phyloP scores from a whole-genome alignment of 2,329 filamentous ascomycete species.

The Phialocephala sp. region DNA sequence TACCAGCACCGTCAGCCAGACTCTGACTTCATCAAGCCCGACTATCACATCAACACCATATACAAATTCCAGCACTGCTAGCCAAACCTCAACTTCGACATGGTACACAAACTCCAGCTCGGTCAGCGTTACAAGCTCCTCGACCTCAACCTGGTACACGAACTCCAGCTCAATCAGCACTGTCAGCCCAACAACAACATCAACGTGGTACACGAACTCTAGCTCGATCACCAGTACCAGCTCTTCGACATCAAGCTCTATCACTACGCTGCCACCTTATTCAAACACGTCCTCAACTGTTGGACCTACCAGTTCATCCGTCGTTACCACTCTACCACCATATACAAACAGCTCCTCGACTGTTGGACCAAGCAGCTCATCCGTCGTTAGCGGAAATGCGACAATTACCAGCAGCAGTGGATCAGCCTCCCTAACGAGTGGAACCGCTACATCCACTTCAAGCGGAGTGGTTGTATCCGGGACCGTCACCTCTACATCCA shows the following conservation, averaged over 20 bases:
- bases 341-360: neutral
- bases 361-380: neutral
- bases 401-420: neutral
- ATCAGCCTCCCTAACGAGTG: neutral
- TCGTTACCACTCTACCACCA: neutral
- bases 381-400: neutral
- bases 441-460: conserved; percentile 10
- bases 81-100: conserved; percentile 4
- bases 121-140: neutral
- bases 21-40: conserved; percentile 1
- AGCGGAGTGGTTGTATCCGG: neutral
- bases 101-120: conserved; percentile 2
- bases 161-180: conserved; percentile 5
- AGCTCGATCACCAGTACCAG: neutral
- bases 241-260: neutral
- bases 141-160: conserved; percentile 1
- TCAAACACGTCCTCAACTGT: conserved; percentile 1
- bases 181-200: no score
- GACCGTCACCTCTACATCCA: neutral
- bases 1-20: conserved; percentile 8
- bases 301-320: no score
- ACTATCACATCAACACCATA: conserved; percentile 2
- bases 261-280: no score
- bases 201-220: neutral
- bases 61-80: conserved; percentile 10